Conservation (phyloP, 78 protist species). For the Planoprotostelium fungivorum region DNA sequence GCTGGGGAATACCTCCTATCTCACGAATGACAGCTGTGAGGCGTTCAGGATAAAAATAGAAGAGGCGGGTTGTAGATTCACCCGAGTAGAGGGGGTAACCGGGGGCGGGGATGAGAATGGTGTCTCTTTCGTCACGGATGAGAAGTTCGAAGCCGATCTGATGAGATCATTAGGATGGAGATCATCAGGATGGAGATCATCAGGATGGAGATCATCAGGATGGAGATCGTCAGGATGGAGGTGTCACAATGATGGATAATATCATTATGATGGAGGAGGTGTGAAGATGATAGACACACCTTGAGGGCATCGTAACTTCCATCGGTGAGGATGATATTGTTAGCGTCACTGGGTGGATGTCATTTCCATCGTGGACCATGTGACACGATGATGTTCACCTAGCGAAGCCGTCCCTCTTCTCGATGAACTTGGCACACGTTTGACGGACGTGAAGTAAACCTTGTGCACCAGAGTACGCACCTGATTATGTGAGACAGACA, state of each 20-base stretch:
- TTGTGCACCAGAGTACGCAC: constrained; percentile 92
- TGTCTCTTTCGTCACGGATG: constrained; percentile 56
- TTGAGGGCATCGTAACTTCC: constrained; percentile 93
- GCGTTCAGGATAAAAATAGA: background rate
- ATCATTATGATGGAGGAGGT: too few species aligned
- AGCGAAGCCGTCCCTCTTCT: constrained; percentile 59
- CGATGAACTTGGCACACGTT: constrained; percentile 87
- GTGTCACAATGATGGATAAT: too few species aligned
- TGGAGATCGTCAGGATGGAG: too few species aligned
- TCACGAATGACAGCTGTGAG: background rate
- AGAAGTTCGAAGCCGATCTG: constrained; percentile 18
- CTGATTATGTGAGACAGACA: constrained; percentile 22
- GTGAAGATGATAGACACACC: constrained; percentile 3
- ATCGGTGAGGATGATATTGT: constrained; percentile 92
- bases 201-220: too few species aligned
- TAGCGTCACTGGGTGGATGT: constrained; percentile 42
- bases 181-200: too few species aligned
- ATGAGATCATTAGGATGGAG: background rate
- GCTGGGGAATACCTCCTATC: background rate
- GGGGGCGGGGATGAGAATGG: constrained; percentile 96
- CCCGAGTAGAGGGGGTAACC: constrained; percentile 99
- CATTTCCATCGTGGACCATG: background rate
- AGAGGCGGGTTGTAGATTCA: background rate
- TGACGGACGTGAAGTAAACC: constrained; percentile 79
- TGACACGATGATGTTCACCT: background rate